A percentile compares a stretch with the other conserved stretches of the same genome.
Evolutionary conservation across 305 asterid species (phyloP).

Genomic region (Solanum hybrid): DNA sequence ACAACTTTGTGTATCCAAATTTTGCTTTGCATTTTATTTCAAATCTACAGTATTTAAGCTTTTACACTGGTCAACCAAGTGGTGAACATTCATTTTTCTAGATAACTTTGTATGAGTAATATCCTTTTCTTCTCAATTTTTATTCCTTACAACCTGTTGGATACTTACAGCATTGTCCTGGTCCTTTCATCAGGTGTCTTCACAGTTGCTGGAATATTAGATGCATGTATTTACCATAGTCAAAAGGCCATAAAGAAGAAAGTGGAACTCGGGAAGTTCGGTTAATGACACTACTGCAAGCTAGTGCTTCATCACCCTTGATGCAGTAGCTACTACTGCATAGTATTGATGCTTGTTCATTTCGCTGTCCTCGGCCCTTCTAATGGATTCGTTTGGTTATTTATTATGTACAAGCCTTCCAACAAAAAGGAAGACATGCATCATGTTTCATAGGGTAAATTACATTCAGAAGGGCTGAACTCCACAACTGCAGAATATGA

Average conservation of each 20-base stretch:
- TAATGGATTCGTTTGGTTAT: neutral
- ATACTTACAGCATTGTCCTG: neutral
- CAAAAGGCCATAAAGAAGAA: constrained; percentile 62
- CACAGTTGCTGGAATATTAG: constrained; percentile 76
- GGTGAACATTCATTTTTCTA: neutral
- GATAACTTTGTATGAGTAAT: neutral
- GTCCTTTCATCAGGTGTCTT: constrained; percentile 42
- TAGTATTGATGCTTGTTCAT: neutral
- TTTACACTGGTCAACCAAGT: neutral
- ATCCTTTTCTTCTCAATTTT: neutral
- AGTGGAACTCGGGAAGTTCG: constrained; percentile 49
- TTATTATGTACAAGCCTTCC: neutral
- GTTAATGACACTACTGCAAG: neutral
- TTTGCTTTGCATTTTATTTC: neutral
- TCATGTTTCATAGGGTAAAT: neutral
- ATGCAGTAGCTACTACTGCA: neutral
- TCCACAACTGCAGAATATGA: neutral
- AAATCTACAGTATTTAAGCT: neutral
- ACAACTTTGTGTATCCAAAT: neutral
- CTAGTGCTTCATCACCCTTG: neutral
- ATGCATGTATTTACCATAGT: constrained; percentile 64
- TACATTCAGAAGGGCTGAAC: neutral
- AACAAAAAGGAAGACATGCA: neutral
- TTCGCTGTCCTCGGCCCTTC: neutral
- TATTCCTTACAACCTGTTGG: neutral